These are phyloP conservation scores for Gastrolobium bilobum DNA, from an alignment of 306 rosid species.

Conservation along the genomic window DNA sequence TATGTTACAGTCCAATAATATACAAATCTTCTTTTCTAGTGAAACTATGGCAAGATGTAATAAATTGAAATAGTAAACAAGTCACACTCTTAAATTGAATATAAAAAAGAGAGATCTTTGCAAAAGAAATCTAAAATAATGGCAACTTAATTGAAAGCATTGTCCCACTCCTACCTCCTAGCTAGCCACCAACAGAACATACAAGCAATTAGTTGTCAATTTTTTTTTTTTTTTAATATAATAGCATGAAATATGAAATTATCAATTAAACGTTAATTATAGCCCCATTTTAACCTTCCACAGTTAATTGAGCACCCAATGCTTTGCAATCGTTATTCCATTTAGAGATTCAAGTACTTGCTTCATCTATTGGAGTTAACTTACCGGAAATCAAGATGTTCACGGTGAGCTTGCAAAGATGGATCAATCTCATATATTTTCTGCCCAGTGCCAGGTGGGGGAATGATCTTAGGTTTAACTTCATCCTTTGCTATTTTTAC, in stretches of 20 bases:
- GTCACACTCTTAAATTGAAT: constrained; percentile 13
- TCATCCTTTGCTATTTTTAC: constrained; percentile 46
- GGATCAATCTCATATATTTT: constrained; percentile 89
- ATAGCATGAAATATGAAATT: constrained; percentile 27
- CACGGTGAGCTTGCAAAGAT: constrained; percentile 56
- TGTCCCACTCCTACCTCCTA: constrained; percentile 10
- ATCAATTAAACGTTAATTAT: constrained; percentile 16
- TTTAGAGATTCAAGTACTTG: constrained; percentile 37
- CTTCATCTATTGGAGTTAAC: constrained; percentile 46
- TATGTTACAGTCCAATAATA: too few relatives aligned
- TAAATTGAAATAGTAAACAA: constrained; percentile 13
- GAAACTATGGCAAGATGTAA: constrained; percentile 18
- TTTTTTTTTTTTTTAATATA: background rate
- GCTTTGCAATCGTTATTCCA: constrained; percentile 31
- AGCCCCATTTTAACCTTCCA: constrained; percentile 23
- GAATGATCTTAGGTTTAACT: constrained; percentile 58
- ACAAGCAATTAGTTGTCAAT: constrained; percentile 23
- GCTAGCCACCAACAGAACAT: constrained; percentile 14
- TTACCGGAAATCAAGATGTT: constrained; percentile 96
- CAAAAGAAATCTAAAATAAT: constrained; percentile 3
- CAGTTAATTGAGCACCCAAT: constrained; percentile 17
- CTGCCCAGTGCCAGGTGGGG: constrained; percentile 85
- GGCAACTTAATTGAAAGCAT: constrained; percentile 1
- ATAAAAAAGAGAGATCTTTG: constrained; percentile 4
- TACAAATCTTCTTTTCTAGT: too few relatives aligned